phyloP scores from a whole-genome alignment of 2,329 filamentous ascomycete genomes.

The Colletotrichum viniferum region DNA sequence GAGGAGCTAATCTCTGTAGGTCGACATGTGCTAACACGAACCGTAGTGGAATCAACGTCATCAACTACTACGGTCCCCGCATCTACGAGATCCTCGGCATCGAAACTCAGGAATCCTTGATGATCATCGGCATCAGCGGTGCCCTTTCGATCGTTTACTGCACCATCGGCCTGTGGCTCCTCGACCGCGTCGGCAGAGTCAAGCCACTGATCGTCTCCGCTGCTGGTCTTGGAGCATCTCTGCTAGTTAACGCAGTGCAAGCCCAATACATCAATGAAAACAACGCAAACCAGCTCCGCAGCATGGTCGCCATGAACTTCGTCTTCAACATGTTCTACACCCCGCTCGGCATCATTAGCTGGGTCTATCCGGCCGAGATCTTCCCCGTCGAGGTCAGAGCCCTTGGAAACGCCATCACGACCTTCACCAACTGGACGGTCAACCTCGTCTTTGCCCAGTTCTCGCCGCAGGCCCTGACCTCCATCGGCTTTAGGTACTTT shows the following conservation, averaged over 20 bases:
- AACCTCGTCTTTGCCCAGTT: slow-evolving; percentile 53
- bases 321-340: slow-evolving; percentile 35
- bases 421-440: slow-evolving; percentile 32
- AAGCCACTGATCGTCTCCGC: slow-evolving; percentile 50
- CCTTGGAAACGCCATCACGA: slow-evolving; percentile 31
- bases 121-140: slow-evolving; percentile 56
- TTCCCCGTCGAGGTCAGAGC: slow-evolving; percentile 38
- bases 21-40: background rate
- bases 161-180: slow-evolving; percentile 45
- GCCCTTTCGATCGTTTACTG: slow-evolving; percentile 53
- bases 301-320: slow-evolving; percentile 36
- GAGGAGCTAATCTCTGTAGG: background rate
- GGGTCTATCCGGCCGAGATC: slow-evolving; percentile 43
- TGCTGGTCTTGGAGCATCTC: slow-evolving; percentile 26
- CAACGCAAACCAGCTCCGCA: slow-evolving; percentile 29
- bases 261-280: slow-evolving; percentile 27
- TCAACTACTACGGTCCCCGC: slow-evolving; percentile 38
- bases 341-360: slow-evolving; percentile 47
- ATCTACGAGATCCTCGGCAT: slow-evolving; percentile 50
- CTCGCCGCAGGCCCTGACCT: slow-evolving; percentile 45
- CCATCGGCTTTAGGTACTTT: slow-evolving; percentile 50
- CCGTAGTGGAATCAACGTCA: slow-evolving; percentile 36
- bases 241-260: slow-evolving; percentile 31
- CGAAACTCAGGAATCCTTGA: slow-evolving; percentile 44
- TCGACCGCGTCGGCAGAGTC: slow-evolving; percentile 51